Percentiles rank a stretch among this genome's conserved stretches.
phyloP scores from a whole-genome alignment of 306 rosid genomes.

The Rosa lucieae region DNA sequence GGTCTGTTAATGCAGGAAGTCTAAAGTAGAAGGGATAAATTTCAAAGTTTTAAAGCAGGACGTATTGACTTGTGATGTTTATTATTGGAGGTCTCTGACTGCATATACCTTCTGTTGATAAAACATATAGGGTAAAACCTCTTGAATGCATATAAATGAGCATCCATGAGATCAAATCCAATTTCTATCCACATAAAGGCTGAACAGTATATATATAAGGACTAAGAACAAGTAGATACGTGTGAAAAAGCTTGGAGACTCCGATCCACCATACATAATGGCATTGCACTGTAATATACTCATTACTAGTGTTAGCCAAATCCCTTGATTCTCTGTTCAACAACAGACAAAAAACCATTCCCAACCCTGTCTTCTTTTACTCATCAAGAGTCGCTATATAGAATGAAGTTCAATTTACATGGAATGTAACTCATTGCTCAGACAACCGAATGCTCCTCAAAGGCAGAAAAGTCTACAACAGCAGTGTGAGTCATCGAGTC shows the following conservation, averaged over 20 bases:
- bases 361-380: not conserved
- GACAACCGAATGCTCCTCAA: constrained; percentile 42
- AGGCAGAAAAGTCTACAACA: constrained; percentile 35
- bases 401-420: not conserved
- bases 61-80: too few species aligned
- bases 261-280: not conserved
- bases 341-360: not conserved
- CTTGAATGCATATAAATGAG: not conserved
- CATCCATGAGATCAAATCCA: not conserved
- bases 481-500: constrained; percentile 35
- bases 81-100: too few species aligned
- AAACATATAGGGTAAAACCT: too few species aligned
- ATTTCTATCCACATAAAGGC: not conserved
- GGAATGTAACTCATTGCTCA: constrained; percentile 27
- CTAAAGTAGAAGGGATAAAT: too few species aligned
- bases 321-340: not conserved
- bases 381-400: not conserved
- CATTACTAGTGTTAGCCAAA: not conserved
- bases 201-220: not conserved
- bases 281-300: not conserved
- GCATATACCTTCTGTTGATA: too few species aligned
- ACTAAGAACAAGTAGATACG: not conserved
- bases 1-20: too few species aligned
- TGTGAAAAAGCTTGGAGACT: not conserved
- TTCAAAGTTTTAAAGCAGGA: too few species aligned